Conservation (phyloP, 495 filamentous ascomycete species). For the Cudoniella acicularis region DNA sequence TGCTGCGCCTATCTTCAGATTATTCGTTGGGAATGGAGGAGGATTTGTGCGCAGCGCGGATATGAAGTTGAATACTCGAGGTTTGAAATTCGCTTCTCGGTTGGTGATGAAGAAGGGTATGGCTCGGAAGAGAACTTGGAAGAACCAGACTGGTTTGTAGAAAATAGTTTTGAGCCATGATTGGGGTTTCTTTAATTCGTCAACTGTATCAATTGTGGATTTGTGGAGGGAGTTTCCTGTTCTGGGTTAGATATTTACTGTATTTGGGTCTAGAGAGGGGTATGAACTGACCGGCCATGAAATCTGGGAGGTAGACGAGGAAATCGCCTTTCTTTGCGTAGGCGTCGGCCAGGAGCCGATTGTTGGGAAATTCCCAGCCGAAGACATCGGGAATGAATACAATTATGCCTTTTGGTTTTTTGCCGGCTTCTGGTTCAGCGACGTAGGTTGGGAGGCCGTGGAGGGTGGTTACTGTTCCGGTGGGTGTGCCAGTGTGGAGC, state of each 20-base stretch:
- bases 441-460: slow-evolving; percentile 50
- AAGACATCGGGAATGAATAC: slow-evolving; percentile 55
- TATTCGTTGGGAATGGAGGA: neutral
- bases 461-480: slow-evolving; percentile 30
- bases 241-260: neutral
- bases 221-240: neutral
- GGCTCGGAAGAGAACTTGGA: slow-evolving; percentile 20
- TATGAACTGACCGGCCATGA: slow-evolving; percentile 47
- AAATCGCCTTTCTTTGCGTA: slow-evolving; percentile 47
- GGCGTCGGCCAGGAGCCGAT: slow-evolving; percentile 47
- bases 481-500: neutral
- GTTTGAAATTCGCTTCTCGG: slow-evolving; percentile 32
- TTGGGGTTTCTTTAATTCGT: too few relatives aligned
- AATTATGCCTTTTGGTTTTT: slow-evolving; percentile 40
- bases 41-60: slow-evolving; percentile 32
- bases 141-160: slow-evolving; percentile 3
- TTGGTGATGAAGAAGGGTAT: slow-evolving; percentile 33
- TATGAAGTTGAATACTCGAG: slow-evolving; percentile 45
- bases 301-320: slow-evolving; percentile 54
- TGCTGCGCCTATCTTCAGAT: slow-evolving; percentile 39
- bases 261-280: neutral
- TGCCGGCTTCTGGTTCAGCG: slow-evolving; percentile 25
- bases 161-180: slow-evolving; percentile 22
- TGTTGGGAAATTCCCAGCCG: slow-evolving; percentile 55
- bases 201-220: neutral